Evolutionary conservation across 1,284 basidiomycete species (phyloP).

Genomic region (Malassezia dermatis): DNA sequence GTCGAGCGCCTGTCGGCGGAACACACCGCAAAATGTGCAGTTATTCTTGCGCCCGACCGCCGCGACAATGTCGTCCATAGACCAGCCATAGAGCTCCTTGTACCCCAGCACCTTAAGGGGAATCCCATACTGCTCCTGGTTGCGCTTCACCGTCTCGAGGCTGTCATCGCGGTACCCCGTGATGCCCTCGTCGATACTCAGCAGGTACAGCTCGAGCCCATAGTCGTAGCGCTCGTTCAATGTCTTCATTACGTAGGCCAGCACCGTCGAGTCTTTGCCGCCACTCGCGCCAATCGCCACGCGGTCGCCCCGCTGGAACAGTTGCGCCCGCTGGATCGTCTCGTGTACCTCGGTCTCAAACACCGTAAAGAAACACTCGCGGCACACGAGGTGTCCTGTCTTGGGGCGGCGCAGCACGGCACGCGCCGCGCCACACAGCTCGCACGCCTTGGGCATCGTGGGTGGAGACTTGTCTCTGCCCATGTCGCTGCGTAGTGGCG

Average conservation of each 20-base stretch:
- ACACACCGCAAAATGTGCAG: conserved; percentile 98
- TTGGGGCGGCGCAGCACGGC: conserved; percentile 91
- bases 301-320: conserved; percentile 82
- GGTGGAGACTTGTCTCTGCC: not conserved
- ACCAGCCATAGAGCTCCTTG: conserved; percentile 95
- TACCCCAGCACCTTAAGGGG: conserved; percentile 94
- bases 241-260: conserved; percentile 91
- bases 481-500: not conserved
- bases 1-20: conserved; percentile 88
- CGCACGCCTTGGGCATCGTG: conserved; percentile 57
- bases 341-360: conserved; percentile 98
- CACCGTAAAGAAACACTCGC: conserved; percentile 86
- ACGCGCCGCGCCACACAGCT: conserved; percentile 63
- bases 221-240: conserved; percentile 89
- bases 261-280: conserved; percentile 96
- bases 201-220: conserved; percentile 76
- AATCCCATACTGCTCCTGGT: conserved; percentile 86
- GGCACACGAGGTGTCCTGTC: conserved; percentile 92
- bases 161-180: conserved; percentile 97
- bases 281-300: conserved; percentile 97
- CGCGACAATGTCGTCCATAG: conserved; percentile 91
- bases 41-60: conserved; percentile 95
- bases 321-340: conserved; percentile 60
- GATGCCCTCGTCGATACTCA: conserved; percentile 98
- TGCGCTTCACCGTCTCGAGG: conserved; percentile 94